Percentiles rank a stretch among this genome's conserved stretches.
phyloP scores from a whole-genome alignment of 2,329 filamentous ascomycete species.

The Hypoxylon sp. region DNA sequence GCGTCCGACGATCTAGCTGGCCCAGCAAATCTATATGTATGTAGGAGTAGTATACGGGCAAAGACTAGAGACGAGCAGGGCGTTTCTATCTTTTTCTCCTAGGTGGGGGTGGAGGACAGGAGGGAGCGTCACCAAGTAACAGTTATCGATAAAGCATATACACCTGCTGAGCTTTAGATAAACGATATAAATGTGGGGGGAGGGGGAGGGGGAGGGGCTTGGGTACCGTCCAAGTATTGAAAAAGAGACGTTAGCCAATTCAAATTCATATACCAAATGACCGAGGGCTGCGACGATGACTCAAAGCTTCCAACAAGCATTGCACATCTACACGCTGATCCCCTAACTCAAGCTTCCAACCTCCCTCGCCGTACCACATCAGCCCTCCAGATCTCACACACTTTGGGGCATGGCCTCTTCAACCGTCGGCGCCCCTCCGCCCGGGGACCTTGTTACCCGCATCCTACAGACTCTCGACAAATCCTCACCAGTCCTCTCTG shows the following conservation, averaged over 20 bases:
- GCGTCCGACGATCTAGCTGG: too few relatives aligned
- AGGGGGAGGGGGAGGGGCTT: constrained; percentile 6
- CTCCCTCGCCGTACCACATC: not conserved
- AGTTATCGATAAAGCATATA: not conserved
- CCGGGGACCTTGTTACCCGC: constrained; percentile 67
- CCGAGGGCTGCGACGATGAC: too few relatives aligned
- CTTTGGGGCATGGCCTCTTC: constrained; percentile 53
- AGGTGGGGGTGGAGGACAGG: too few relatives aligned
- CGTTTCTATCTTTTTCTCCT: too few relatives aligned
- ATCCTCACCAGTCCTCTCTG: constrained; percentile 71
- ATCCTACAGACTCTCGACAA: constrained; percentile 72
- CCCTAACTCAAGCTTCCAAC: not conserved
- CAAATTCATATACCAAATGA: too few relatives aligned
- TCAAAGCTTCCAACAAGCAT: constrained; percentile 17
- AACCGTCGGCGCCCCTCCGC: constrained; percentile 41
- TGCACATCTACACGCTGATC: too few relatives aligned
- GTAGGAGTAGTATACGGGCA: too few relatives aligned
- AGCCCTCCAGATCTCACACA: not conserved
- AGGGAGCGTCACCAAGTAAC: too few relatives aligned
- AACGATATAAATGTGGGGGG: not conserved
- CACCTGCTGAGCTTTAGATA: not conserved
- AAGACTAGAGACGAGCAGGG: not conserved
- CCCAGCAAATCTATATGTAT: not conserved
- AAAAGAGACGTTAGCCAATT: too few relatives aligned
- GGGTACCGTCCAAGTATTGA: constrained; percentile 3